Base-by-base conservation (phyloP, 345 rosid species). In the Rhizophora mangle region DNA sequence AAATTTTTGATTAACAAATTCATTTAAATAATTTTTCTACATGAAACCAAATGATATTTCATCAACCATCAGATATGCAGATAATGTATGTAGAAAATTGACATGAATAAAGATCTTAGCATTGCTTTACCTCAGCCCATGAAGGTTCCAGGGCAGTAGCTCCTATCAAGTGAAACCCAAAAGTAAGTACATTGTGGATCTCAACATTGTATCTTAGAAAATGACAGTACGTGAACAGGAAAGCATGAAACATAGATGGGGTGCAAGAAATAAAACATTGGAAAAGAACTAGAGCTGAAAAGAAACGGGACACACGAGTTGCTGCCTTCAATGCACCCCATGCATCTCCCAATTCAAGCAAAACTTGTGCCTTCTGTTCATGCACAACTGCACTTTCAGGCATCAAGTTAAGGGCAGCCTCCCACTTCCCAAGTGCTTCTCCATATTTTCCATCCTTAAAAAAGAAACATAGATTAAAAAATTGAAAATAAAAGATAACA, bases 361-460 rank as follows among this genome's bases (percentile, higher is more conserved):
- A 83, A 70, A 88, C 81, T 74, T 93, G 97, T 37, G 98, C 94
- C 85, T 93, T 93, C 52, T 91, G 96, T 78, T 93, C 98, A 62
- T 85, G 96, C 57, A 93, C 67, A 60, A 86, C 80, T 15, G 90
- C 92, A 80, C 72, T 88, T 59, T 67, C 82, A 1, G 96, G 90
- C 72, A 77, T 79, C 76, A 93, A 74, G 73, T 73, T 91, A 64
- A 91, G 87, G 72, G 97, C 86, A 72, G 88, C 81, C 84, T 87
- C 96, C 97, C 97, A 93, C 80, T 90, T 89, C 65, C 88, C 96
- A 61, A 90, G 85, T 55, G 97, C 98, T 82, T 90, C 97, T 60
- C 80, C 76, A 65, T 84, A 93, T 74, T 86, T 90, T 37, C 93
- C 92, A 46, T 89, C 93, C 97, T 93, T 83, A 61, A 82, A 67